A percentile compares a stretch with the other conserved stretches of the same genome.
These are phyloP conservation scores for Solanum paucissectum DNA, from an alignment of 257 asterid species.

Conservation along the genomic window DNA sequence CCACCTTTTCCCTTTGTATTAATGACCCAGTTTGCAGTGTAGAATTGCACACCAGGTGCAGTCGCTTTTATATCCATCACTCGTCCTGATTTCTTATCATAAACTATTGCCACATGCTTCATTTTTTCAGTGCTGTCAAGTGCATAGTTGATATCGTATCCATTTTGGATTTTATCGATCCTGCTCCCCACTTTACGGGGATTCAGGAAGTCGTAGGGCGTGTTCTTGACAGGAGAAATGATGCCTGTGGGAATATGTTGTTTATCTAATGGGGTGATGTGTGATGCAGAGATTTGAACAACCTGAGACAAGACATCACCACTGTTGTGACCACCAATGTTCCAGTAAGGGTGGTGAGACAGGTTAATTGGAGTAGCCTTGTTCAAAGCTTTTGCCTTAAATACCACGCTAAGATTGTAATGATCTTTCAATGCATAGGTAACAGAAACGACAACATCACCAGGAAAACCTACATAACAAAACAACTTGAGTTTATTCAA, in stretches of 20 bases:
- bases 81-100: conserved; percentile 6
- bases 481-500: not conserved
- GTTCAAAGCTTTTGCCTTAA: conserved; percentile 12
- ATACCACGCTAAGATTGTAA: not conserved
- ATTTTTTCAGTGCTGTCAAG: not conserved
- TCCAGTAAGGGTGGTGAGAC: conserved; percentile 16
- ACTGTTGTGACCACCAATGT: conserved; percentile 20
- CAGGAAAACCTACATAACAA: conserved; percentile 11
- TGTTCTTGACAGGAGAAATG: not conserved
- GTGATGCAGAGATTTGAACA: conserved; percentile 6
- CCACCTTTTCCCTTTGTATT: conserved; percentile 7
- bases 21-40: not conserved
- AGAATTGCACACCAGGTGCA: conserved; percentile 7
- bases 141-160: conserved; percentile 13
- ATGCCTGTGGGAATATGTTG: conserved; percentile 4
- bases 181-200: conserved; percentile 2
- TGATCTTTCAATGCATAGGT: not conserved
- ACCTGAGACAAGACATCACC: conserved; percentile 9
- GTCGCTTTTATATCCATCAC: not conserved
- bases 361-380: conserved; percentile 23
- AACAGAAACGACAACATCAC: conserved; percentile 6
- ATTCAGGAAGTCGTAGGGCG: conserved; percentile 7
- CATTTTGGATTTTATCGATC: conserved; percentile 1
- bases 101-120: conserved; percentile 2
- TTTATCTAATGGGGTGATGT: not conserved